phyloP scores from a whole-genome alignment of 257 asterid genomes.

The Solanum okadae region DNA sequence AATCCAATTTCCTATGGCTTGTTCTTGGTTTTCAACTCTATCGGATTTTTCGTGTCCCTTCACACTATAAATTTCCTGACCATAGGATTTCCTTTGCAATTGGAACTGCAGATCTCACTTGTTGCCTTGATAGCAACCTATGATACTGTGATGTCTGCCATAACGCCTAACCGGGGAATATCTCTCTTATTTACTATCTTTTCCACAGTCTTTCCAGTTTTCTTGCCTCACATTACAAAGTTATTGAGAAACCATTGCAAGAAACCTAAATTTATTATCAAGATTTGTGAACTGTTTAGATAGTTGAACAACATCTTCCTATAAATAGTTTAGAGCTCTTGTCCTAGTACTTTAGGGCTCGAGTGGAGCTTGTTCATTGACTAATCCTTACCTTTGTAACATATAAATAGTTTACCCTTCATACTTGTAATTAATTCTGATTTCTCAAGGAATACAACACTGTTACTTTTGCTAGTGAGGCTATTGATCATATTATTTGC shows the following conservation, averaged over 20 bases:
- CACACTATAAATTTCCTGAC: constrained; percentile 34
- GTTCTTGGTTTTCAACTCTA: constrained; percentile 29
- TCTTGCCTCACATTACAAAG: neutral
- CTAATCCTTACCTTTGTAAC: neutral
- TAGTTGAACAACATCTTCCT: neutral
- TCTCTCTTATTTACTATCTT: neutral
- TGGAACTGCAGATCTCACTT: constrained; percentile 32
- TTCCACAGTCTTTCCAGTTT: constrained; percentile 9
- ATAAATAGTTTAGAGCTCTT: neutral
- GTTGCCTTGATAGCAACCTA: constrained; percentile 24
- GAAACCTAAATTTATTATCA: neutral
- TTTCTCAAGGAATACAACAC: neutral
- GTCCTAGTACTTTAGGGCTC: too few species aligned
- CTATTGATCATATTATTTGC: too few species aligned
- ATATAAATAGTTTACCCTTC: neutral
- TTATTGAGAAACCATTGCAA: constrained; percentile 10
- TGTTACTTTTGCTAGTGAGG: too few species aligned
- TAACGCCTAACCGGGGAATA: constrained; percentile 9
- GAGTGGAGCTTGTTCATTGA: too few species aligned
- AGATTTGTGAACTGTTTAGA: neutral
- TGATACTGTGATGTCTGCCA: constrained; percentile 25
- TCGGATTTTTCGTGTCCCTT: constrained; percentile 36
- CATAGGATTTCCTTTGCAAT: constrained; percentile 23
- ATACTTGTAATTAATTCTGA: too few species aligned
- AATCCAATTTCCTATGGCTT: neutral